A percentile compares a stretch with the other conserved stretches of the same genome.
Evolutionary conservation across 345 rosid species (phyloP).

Genomic region (Litchi chinensis): DNA sequence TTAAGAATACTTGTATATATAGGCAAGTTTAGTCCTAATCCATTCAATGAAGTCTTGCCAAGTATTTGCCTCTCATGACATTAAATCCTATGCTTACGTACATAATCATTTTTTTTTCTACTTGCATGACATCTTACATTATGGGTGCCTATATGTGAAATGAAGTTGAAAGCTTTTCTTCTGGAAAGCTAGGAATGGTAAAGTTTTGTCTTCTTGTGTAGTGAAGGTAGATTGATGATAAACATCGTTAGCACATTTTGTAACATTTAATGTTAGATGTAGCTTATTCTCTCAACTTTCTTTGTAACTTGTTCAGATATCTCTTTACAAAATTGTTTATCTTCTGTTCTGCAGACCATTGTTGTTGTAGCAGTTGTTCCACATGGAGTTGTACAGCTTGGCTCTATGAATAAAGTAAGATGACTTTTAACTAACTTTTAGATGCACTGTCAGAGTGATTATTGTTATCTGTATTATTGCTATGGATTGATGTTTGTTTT

Average conservation of each 20-base stretch:
- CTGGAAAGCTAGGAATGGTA: background rate
- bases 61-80: too few relatives aligned
- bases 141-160: background rate
- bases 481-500: constrained; percentile 8
- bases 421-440: constrained; percentile 13
- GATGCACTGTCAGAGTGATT: constrained; percentile 11
- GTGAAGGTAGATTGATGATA: background rate
- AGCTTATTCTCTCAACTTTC: background rate
- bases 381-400: constrained; percentile 89
- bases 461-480: constrained; percentile 1
- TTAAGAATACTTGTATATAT: too few relatives aligned
- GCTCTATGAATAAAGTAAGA: constrained; percentile 76
- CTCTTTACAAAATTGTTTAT: background rate
- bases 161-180: background rate
- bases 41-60: too few relatives aligned
- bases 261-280: background rate
- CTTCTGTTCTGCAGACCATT: constrained; percentile 58
- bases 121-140: too few relatives aligned
- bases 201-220: background rate
- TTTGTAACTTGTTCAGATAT: constrained; percentile 1
- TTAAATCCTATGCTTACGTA: too few relatives aligned
- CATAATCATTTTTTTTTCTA: too few relatives aligned
- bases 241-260: background rate
- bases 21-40: too few relatives aligned
- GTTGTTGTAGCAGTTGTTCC: constrained; percentile 74